phyloP scores from a whole-genome alignment of 169 alveolate genomes.

The Prorocentrum cordatum region DNA sequence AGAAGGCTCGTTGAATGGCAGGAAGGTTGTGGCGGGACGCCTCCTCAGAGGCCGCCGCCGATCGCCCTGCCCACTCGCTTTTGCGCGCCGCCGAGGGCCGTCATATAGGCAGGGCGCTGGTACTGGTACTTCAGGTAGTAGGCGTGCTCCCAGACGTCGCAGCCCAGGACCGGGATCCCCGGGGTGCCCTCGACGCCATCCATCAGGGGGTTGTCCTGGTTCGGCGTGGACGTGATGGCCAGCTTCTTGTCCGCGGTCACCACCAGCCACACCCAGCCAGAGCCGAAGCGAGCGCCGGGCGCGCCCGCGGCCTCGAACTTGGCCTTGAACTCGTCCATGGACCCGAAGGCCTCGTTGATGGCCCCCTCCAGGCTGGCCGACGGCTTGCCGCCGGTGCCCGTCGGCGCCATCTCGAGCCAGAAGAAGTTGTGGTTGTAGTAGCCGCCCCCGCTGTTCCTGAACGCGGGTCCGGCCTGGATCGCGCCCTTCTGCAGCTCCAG shows the following conservation, averaged over 20 bases:
- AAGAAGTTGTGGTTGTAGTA: slow-evolving; percentile 69
- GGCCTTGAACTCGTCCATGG: slow-evolving; percentile 68
- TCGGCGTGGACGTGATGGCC: slow-evolving; percentile 63
- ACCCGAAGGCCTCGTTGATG: slow-evolving; percentile 45
- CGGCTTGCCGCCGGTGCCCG: slow-evolving; percentile 52
- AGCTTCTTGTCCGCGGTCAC: slow-evolving; percentile 54
- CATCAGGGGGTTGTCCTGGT: slow-evolving; percentile 70
- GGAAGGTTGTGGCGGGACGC: too few species aligned
- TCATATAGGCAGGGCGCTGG: slow-evolving; percentile 64
- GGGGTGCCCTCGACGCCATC: slow-evolving; percentile 61
- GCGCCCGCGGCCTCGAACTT: slow-evolving; percentile 69
- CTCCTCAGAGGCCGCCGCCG: too few species aligned
- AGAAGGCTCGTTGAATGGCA: too few species aligned
- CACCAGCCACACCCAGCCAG: slow-evolving; percentile 69
- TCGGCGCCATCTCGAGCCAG: slow-evolving; percentile 67
- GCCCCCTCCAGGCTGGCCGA: slow-evolving; percentile 37
- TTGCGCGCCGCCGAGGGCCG: too few species aligned
- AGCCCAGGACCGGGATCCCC: slow-evolving; percentile 63
- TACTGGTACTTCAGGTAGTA: slow-evolving; percentile 62
- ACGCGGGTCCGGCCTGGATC: slow-evolving; percentile 45
- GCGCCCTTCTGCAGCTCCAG: slow-evolving; percentile 66
- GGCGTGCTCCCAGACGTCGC: slow-evolving; percentile 68
- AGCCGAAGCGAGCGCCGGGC: slow-evolving; percentile 71
- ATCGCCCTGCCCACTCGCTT: too few species aligned
- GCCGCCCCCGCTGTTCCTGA: slow-evolving; percentile 67